Percentiles rank a stretch among this genome's conserved stretches.
These are phyloP conservation scores for Taphrina pruni DNA, from an alignment of 1,139 yeast species.

Conservation along the genomic window DNA sequence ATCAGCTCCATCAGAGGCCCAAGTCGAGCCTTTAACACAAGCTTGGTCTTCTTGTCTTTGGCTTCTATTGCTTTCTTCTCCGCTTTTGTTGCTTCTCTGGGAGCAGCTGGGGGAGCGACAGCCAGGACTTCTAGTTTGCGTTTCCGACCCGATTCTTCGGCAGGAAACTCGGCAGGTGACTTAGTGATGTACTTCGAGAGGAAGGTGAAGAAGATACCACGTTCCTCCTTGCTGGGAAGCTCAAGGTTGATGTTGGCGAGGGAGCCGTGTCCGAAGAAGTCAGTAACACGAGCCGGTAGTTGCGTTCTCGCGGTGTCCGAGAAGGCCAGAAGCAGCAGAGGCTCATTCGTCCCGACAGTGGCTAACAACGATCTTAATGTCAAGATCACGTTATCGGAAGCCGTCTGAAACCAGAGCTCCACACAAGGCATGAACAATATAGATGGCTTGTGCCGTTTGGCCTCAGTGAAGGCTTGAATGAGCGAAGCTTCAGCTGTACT, in stretches of 20 bases:
- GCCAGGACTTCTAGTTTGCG: conserved; percentile 56
- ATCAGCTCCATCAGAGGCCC: conserved; percentile 89
- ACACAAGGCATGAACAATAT: conserved; percentile 83
- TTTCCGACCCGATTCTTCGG: conserved; percentile 52
- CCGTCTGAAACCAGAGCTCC: conserved; percentile 74
- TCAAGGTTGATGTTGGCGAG: conserved; percentile 59
- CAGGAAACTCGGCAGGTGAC: conserved; percentile 65
- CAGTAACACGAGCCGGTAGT: conserved; percentile 53
- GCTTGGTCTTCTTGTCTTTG: conserved; percentile 80
- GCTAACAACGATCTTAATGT: conserved; percentile 74
- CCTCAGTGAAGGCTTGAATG: conserved; percentile 85
- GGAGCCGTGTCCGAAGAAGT: conserved; percentile 63
- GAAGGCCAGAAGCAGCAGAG: conserved; percentile 76
- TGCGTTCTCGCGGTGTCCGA: conserved; percentile 60
- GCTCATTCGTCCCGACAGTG: conserved; percentile 72
- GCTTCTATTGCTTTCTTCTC: conserved; percentile 63
- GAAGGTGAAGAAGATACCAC: conserved; percentile 63
- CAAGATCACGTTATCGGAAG: conserved; percentile 71
- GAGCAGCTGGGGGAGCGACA: conserved; percentile 52
- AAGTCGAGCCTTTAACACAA: conserved; percentile 79
- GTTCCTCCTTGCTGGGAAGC: conserved; percentile 56
- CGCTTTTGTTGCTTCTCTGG: conserved; percentile 46
- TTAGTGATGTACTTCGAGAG: conserved; percentile 64
- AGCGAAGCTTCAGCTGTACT: conserved; percentile 79
- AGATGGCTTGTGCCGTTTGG: conserved; percentile 87